phyloP scores from a whole-genome alignment of 2,329 filamentous ascomycete species.

The Cladosporium sp. region DNA sequence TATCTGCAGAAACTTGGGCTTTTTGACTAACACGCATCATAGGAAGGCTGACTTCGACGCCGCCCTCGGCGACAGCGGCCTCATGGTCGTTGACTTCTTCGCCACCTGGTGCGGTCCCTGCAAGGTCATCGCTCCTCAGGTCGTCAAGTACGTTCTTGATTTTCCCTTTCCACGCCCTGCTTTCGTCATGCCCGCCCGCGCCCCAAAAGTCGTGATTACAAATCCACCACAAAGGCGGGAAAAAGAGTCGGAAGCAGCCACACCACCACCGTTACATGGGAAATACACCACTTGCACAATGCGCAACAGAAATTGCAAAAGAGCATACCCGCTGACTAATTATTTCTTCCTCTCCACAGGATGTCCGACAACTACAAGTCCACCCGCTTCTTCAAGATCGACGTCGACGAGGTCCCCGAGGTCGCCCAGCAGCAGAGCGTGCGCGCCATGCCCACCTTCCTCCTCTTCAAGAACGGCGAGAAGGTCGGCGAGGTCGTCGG shows the following conservation, averaged over 20 bases:
- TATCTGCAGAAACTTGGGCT: not conserved
- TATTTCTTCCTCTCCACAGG: slow-evolving; percentile 34
- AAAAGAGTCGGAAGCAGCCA: not conserved
- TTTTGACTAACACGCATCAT: slow-evolving; percentile 1
- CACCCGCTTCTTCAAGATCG: slow-evolving; percentile 79
- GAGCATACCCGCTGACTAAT: slow-evolving; percentile 1
- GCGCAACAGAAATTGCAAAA: no score
- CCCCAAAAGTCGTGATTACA: slow-evolving; percentile 8
- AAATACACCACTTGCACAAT: no score
- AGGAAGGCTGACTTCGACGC: slow-evolving; percentile 58
- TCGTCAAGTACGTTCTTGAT: slow-evolving; percentile 48
- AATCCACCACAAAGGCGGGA: not conserved
- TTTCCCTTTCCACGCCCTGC: slow-evolving; percentile 12
- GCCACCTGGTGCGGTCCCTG: slow-evolving; percentile 93
- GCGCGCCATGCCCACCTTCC: slow-evolving; percentile 89
- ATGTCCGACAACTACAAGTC: slow-evolving; percentile 56
- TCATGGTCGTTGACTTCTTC: slow-evolving; percentile 80
- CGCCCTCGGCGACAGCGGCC: slow-evolving; percentile 48
- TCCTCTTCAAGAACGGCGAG: slow-evolving; percentile 74
- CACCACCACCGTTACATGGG: no score
- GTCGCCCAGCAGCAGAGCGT: slow-evolving; percentile 73
- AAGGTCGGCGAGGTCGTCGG: slow-evolving; percentile 71
- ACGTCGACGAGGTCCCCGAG: slow-evolving; percentile 76
- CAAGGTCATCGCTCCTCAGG: slow-evolving; percentile 77
- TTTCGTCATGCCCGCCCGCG: not conserved